A percentile compares a stretch with the other conserved stretches of the same genome.
phyloP scores from a whole-genome alignment of 495 filamentous ascomycete species.

The Podospora bellae-mahoneyi region DNA sequence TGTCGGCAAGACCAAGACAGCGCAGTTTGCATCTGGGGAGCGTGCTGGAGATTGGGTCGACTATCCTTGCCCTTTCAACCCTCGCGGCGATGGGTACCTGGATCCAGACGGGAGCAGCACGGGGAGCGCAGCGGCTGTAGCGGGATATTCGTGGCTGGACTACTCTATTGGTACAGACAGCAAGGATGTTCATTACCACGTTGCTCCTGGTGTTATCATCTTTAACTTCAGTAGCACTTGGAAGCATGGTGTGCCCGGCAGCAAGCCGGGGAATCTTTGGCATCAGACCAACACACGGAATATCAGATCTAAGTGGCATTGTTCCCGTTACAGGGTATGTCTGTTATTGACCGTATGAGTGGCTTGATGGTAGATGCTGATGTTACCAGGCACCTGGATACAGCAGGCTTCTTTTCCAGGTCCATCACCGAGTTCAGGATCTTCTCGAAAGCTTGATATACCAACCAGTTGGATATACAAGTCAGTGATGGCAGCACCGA shows the following conservation, averaged over 20 bases:
- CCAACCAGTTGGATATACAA: too few relatives aligned
- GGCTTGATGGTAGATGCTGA: too few relatives aligned
- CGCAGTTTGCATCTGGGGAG: constrained; percentile 17
- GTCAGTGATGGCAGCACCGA: too few relatives aligned
- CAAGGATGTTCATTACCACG: background rate
- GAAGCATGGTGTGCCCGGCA: constrained; percentile 13
- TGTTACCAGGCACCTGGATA: too few relatives aligned
- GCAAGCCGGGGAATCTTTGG: constrained; percentile 16
- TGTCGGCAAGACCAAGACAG: constrained; percentile 18
- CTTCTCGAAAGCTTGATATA: background rate
- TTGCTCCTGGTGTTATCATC: background rate
- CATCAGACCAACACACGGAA: constrained; percentile 12
- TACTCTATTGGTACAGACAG: constrained; percentile 17
- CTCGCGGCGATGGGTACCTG: constrained; percentile 17
- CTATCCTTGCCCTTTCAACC: constrained; percentile 16
- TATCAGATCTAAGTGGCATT: constrained; percentile 7
- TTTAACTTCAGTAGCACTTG: constrained; percentile 2
- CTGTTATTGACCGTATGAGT: too few relatives aligned
- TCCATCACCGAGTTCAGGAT: background rate
- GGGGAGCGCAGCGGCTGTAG: constrained; percentile 13
- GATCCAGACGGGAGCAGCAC: constrained; percentile 12
- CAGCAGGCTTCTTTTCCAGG: constrained; percentile 8
- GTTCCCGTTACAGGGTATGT: background rate
- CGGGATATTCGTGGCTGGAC: constrained; percentile 17
- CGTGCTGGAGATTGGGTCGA: constrained; percentile 15